These are phyloP conservation scores for Macadamia tetraphylla DNA, from an alignment of 164 flowering plant genomes.

Conservation along the genomic window DNA sequence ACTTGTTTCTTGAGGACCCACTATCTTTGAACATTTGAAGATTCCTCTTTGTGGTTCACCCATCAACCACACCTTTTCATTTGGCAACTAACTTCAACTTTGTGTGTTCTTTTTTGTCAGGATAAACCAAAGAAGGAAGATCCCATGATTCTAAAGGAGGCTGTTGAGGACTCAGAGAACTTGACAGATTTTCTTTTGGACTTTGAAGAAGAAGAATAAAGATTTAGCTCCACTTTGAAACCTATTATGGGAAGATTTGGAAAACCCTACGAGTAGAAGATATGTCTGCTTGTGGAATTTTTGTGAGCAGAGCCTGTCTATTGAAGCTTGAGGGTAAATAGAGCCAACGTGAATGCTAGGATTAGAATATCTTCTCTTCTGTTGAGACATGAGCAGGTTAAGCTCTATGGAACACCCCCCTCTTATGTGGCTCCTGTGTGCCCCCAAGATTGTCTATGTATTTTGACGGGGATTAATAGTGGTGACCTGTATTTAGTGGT, in stretches of 20 bases:
- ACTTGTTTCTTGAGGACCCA: too few species aligned
- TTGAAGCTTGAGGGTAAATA: not conserved
- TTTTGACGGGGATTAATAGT: too few species aligned
- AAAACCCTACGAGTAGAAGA: not conserved
- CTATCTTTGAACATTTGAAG: too few species aligned
- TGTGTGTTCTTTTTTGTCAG: conserved; percentile 29
- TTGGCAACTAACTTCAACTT: not conserved
- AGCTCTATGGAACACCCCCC: too few species aligned
- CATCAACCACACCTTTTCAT: not conserved
- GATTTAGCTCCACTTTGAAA: not conserved
- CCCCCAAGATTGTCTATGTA: too few species aligned
- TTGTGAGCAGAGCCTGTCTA: not conserved
- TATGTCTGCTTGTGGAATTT: not conserved
- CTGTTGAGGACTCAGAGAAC: conserved; percentile 83
- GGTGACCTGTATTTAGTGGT: too few species aligned
- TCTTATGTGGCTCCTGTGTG: too few species aligned
- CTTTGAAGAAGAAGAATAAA: conserved; percentile 68
- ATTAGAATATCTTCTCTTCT: too few species aligned
- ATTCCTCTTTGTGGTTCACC: not conserved
- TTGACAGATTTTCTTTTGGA: conserved; percentile 89
- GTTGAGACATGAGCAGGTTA: too few species aligned
- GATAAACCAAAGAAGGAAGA: conserved; percentile 54
- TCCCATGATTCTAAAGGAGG: conserved; percentile 59
- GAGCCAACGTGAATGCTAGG: not conserved
- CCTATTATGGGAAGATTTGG: not conserved